Conservation (phyloP, 805 yeast genomes). For the Lipomyces sp. region DNA sequence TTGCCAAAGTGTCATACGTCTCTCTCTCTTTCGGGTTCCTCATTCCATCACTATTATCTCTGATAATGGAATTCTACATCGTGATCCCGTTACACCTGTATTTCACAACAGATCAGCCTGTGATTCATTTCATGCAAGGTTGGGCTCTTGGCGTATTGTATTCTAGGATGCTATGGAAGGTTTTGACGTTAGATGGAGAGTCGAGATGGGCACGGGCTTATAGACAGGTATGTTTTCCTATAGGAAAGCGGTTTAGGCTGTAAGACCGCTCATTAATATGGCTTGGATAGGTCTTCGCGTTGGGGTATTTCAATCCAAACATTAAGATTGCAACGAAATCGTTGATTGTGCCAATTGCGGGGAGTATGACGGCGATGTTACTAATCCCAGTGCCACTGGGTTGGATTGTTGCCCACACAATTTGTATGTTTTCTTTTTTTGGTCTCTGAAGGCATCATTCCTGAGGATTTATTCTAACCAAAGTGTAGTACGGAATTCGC, state of each 20-base stretch:
- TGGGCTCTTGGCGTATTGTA: constrained; percentile 35
- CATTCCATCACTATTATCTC: constrained; percentile 33
- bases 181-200: constrained; percentile 25
- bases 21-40: constrained; percentile 17
- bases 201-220: constrained; percentile 24
- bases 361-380: constrained; percentile 13
- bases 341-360: constrained; percentile 21
- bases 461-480: not conserved
- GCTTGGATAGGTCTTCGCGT: constrained; percentile 16
- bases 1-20: constrained; percentile 6
- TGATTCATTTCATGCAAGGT: constrained; percentile 27
- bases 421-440: constrained; percentile 10
- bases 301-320: constrained; percentile 22
- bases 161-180: constrained; percentile 18
- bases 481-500: constrained; percentile 10
- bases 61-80: constrained; percentile 35
- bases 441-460: not conserved
- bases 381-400: constrained; percentile 23
- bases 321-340: constrained; percentile 12
- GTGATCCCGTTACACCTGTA: constrained; percentile 22
- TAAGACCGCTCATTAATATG: not conserved
- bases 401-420: constrained; percentile 17
- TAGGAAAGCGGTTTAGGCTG: not conserved
- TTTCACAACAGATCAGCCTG: constrained; percentile 28
- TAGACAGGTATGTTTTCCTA: constrained; percentile 16